These are phyloP conservation scores for Neurospora pannonica DNA, from an alignment of 495 filamentous ascomycete genomes.

Conservation along the genomic window DNA sequence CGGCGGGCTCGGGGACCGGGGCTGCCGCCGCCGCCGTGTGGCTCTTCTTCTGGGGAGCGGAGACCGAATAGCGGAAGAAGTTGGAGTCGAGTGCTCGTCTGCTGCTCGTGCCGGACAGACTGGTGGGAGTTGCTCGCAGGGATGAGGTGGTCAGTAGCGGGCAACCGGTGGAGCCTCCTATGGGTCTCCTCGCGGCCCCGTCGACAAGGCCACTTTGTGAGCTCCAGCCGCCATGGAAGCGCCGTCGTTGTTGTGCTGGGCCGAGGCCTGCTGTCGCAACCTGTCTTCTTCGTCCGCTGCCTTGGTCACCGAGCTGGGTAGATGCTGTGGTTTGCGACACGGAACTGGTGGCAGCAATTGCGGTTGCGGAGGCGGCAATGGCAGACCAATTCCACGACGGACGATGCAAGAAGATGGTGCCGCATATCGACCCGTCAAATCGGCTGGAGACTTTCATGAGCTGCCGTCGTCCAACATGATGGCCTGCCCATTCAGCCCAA, in stretches of 20 bases:
- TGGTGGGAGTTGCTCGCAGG: slow-evolving; percentile 3
- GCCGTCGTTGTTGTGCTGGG: neutral
- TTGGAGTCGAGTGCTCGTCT: slow-evolving; percentile 3
- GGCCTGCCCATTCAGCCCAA: slow-evolving; percentile 31
- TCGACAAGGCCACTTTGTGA: neutral
- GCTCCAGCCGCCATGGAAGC: neutral
- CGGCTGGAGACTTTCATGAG: slow-evolving; percentile 44
- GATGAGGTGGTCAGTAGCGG: slow-evolving; percentile 3
- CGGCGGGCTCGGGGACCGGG: neutral
- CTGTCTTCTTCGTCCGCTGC: neutral
- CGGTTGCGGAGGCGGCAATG: neutral
- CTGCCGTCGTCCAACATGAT: slow-evolving; percentile 36
- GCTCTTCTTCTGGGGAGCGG: slow-evolving; percentile 1
- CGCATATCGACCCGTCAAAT: slow-evolving; percentile 44
- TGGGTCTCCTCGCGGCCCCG: neutral
- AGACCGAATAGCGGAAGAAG: slow-evolving; percentile 10
- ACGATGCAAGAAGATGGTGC: slow-evolving; percentile 35
- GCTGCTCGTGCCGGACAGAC: neutral
- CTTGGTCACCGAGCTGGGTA: neutral
- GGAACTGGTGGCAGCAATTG: neutral
- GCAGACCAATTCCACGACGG: slow-evolving; percentile 25
- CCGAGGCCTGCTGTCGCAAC: neutral
- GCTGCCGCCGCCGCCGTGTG: slow-evolving; percentile 12
- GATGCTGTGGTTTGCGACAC: neutral
- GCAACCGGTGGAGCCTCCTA: neutral